phyloP scores from a whole-genome alignment of 2,329 filamentous ascomycete species.

The Phoma sp. region DNA sequence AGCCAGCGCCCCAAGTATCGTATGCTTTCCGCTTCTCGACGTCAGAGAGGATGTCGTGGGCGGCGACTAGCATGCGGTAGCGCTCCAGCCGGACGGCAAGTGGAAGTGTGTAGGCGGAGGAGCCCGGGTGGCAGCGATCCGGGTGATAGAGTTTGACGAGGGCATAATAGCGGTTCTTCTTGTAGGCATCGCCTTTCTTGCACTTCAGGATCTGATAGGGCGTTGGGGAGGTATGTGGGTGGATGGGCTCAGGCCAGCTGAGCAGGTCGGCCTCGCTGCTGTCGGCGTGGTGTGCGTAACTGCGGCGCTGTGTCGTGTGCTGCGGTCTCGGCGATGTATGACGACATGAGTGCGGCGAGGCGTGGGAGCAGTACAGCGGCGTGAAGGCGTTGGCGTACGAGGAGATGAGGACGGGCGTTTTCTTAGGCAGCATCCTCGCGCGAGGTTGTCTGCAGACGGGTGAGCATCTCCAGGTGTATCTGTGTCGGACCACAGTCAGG shows the following conservation, averaged over 20 bases:
- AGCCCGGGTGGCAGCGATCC: slow-evolving; percentile 61
- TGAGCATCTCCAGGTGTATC: slow-evolving; percentile 30
- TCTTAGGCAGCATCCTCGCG: slow-evolving; percentile 48
- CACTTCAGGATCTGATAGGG: slow-evolving; percentile 88
- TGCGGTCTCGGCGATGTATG: slow-evolving; percentile 40
- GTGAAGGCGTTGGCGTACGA: slow-evolving; percentile 26
- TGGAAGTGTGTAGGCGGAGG: slow-evolving; percentile 55
- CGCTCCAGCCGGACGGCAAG: slow-evolving; percentile 76
- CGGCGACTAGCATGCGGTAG: slow-evolving; percentile 85
- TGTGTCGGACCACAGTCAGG: slow-evolving; percentile 8
- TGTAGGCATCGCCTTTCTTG: slow-evolving; percentile 70
- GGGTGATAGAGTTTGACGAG: slow-evolving; percentile 97
- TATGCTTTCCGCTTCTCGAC: slow-evolving; percentile 79
- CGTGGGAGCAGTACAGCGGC: slow-evolving; percentile 23
- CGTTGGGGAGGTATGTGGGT: slow-evolving; percentile 63
- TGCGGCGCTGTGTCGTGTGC: slow-evolving; percentile 22
- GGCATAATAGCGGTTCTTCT: slow-evolving; percentile 83
- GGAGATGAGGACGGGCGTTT: slow-evolving; percentile 22
- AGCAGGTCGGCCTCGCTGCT: slow-evolving; percentile 30
- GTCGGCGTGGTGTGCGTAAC: slow-evolving; percentile 38
- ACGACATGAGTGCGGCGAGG: slow-evolving; percentile 50
- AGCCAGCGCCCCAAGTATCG: slow-evolving; percentile 81
- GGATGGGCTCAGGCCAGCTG: slow-evolving; percentile 41
- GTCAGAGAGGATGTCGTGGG: slow-evolving; percentile 86
- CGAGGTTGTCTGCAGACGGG: slow-evolving; percentile 24